Percentiles rank a stretch among this genome's conserved stretches.
Conservation (phyloP, 441 rosid species). For the Manihot esculenta region DNA sequence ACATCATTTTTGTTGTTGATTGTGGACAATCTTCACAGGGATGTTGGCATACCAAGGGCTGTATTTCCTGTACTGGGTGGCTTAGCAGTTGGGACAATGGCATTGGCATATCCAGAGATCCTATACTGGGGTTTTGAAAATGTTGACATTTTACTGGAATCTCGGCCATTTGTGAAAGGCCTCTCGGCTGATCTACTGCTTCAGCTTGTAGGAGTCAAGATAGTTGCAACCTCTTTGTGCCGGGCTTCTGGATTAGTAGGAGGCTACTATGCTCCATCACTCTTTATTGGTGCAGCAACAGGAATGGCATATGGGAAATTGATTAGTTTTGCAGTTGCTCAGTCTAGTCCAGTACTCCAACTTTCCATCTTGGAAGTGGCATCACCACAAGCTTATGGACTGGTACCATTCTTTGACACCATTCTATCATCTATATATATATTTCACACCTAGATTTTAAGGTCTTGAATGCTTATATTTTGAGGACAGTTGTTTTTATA, state of each 20-base stretch:
- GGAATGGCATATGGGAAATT: slow-evolving; percentile 95
- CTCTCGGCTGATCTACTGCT: slow-evolving; percentile 75
- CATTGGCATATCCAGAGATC: slow-evolving; percentile 85
- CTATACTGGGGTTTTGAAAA: slow-evolving; percentile 97
- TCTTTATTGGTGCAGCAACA: slow-evolving; percentile 95
- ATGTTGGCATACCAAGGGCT: slow-evolving; percentile 66
- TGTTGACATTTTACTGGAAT: slow-evolving; percentile 84
- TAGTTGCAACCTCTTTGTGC: slow-evolving; percentile 85
- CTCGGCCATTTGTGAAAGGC: slow-evolving; percentile 76
- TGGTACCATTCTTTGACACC: slow-evolving; percentile 52
- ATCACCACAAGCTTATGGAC: slow-evolving; percentile 95
- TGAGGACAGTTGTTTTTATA: neutral
- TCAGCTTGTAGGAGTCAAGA: slow-evolving; percentile 85
- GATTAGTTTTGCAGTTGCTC: slow-evolving; percentile 61
- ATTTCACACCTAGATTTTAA: neutral
- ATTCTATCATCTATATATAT: neutral
- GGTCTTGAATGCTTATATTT: neutral
- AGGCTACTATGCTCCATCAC: slow-evolving; percentile 95
- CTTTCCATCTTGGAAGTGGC: slow-evolving; percentile 87
- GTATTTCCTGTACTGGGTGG: slow-evolving; percentile 74
- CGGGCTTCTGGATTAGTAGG: slow-evolving; percentile 94
- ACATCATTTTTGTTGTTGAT: slow-evolving; percentile 61
- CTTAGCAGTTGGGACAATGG: slow-evolving; percentile 61
- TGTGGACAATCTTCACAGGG: slow-evolving; percentile 56
- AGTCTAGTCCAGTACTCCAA: slow-evolving; percentile 44